Evolutionary conservation across 1,284 basidiomycete species (phyloP).

Genomic region (Fomes fomentarius): DNA sequence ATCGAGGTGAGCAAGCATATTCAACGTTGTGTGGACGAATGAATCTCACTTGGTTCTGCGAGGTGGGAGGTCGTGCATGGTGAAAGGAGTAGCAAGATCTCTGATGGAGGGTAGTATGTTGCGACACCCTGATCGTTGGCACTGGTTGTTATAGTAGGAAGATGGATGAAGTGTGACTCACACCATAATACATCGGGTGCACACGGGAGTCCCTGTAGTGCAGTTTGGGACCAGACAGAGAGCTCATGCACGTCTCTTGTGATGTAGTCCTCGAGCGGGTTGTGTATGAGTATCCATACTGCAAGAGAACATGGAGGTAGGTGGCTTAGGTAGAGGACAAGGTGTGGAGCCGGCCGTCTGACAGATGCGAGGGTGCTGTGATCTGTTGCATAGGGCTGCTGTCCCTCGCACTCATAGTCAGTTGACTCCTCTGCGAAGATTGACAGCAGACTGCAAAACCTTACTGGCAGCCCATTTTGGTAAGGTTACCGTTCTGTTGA

Average conservation of each 20-base stretch:
- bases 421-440: constrained; percentile 5
- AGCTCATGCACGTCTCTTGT: constrained; percentile 10
- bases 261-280: constrained; percentile 9
- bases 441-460: no score
- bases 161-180: no score
- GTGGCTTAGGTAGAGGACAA: constrained; percentile 16
- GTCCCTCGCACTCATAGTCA: constrained; percentile 13
- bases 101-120: constrained; percentile 49
- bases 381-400: constrained; percentile 26
- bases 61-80: constrained; percentile 57
- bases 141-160: constrained; percentile 42
- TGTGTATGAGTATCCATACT: background rate
- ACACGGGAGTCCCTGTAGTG: constrained; percentile 34
- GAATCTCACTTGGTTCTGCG: constrained; percentile 1
- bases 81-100: constrained; percentile 58
- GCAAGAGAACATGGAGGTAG: constrained; percentile 14
- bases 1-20: no score
- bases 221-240: constrained; percentile 19
- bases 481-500: no score
- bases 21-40: no score
- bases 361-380: constrained; percentile 18
- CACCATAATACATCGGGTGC: constrained; percentile 43
- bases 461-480: no score
- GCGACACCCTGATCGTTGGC: constrained; percentile 54
- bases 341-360: constrained; percentile 1